Percentiles rank a stretch among this genome's conserved stretches.
phyloP scores from a whole-genome alignment of 495 filamentous ascomycete genomes.

The Aspergillus olivimuriae region DNA sequence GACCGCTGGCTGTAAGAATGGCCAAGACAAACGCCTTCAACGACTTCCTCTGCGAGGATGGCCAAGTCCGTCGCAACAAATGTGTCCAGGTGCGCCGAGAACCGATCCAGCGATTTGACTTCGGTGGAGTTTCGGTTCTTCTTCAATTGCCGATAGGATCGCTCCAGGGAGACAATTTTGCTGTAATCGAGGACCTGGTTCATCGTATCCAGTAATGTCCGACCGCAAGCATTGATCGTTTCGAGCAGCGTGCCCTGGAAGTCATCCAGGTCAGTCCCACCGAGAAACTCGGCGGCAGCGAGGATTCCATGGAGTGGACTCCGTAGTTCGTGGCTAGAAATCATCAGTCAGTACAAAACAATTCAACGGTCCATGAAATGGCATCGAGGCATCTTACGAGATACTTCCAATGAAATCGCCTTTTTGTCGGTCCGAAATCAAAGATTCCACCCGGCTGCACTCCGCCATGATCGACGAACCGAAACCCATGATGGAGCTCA shows the following conservation, averaged over 20 bases:
- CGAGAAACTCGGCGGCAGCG: conserved; percentile 61
- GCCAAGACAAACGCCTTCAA: conserved; percentile 49
- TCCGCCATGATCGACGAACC: conserved; percentile 64
- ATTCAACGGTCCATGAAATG: conserved; percentile 19
- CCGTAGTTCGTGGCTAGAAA: conserved; percentile 61
- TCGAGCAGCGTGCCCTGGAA: conserved; percentile 61
- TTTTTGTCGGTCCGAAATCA: conserved; percentile 57
- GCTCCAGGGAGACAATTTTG: conserved; percentile 56
- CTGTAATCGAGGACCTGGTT: conserved; percentile 71
- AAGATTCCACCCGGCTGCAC: conserved; percentile 53
- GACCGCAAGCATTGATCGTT: conserved; percentile 68
- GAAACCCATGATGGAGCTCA: conserved; percentile 55
- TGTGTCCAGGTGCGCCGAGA: conserved; percentile 37
- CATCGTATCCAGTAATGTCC: conserved; percentile 72
- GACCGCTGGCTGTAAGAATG: conserved; percentile 35
- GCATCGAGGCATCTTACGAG: conserved; percentile 37
- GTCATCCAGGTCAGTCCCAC: conserved; percentile 39
- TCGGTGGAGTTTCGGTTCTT: conserved; percentile 26
- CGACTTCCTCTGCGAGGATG: conserved; percentile 42
- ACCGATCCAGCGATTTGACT: conserved; percentile 24
- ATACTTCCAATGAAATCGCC: conserved; percentile 73
- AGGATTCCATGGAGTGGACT: conserved; percentile 73
- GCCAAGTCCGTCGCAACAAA: conserved; percentile 39
- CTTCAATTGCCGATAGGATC: conserved; percentile 36
- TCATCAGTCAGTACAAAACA: too few relatives aligned